Base-by-base conservation (phyloP, 2,329 filamentous ascomycete species). In the Xylariaceae sp. region DNA sequence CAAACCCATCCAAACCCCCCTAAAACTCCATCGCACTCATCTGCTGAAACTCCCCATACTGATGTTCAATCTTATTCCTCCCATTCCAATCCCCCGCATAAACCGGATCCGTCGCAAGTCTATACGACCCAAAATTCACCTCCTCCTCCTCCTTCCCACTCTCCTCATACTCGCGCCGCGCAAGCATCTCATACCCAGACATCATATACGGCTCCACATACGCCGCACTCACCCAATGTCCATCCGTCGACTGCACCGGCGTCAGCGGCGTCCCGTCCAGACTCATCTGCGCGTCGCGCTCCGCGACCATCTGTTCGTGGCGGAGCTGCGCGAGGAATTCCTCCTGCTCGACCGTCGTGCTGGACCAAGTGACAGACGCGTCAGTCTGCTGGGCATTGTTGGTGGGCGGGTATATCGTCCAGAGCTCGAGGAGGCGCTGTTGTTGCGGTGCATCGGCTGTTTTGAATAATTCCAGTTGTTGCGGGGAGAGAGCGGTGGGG, bases 171-270 rank as follows among this genome's bases (percentile, higher is more conserved):
- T 89, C 86, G 56, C 84, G 79, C 59, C 80, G 78, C 60, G 87
- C 84, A 59, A 89, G 75, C 69, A 84, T 79, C 68, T 90, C 88
- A 71, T 96, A 96, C 11, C 92, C 92, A 5, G 85, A 87, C 52
- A 83, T 73, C 83, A 96, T 95, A 74, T 96, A 96, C 0, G 91
- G 91, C 73, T 95, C 90, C 45, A 83, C 84, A 61, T 83, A 79
- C 30, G 69, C 71, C 34, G 68, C 65, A 59, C 71, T 70, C 51
- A 77, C 67, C 82, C 84, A 86, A 55, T 78, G 77, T 30, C 82
- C 78, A 60, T 85, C 80, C 7, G 74, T 73, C 2, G 75, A 76
- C 70, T 87, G 83, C 6, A 78, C 72, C 0, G 78, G 74, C 1
- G 77, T 78, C 64, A 80, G 68, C 15, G 78, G 69, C 0, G 78